Evolutionary conservation across 1,284 basidiomycete species (phyloP), one percentile per base, ranked within the genome.

Genomic region (Leccinum subspadiceum): DNA sequence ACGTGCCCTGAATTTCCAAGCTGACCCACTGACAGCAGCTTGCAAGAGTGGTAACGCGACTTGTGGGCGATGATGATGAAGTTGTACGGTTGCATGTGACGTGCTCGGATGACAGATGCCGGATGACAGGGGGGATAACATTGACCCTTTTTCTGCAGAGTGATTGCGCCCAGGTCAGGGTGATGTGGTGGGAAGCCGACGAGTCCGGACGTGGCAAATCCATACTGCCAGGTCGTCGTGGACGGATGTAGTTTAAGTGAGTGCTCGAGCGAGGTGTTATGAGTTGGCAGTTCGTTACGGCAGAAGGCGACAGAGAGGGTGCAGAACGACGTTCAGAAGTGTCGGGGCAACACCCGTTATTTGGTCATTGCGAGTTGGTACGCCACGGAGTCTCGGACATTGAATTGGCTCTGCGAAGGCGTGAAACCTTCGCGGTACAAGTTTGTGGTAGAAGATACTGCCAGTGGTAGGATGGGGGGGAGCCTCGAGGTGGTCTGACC

Each of bases 341-440:
- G 48, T 49, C 15, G 48, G 20, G 48, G 10, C 44, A 46, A 46
- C 29, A 35, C 51, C 31, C 35, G 57, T 54, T 44, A 51, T 55
- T 52, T 50, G 56, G 57, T 53, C 41, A 53, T 37, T 57, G 52
- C 24, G 29, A 46, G 39, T 8, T 26, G n/a, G 41, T 31, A 35
- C 26, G 70, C 58, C 68, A 73, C 68, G 70, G 69, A 71, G 70
- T 65, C 66, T 62, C 70, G 70, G 70, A 71, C 69, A 69, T 70
- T 70, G 70, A 71, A 71, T 56, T 44, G 46, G 41, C 9, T 50
- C 15, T 31, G 48, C 5, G 46, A 51, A 3, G 12, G 5, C 12
- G 57, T 52, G 64, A 62, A 68, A 71, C 68, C 68, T 71, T 73
- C 70, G 68, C 70, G 69, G 68, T 61, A 57, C 48, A 5, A 50